Percentiles rank a stretch among this genome's conserved stretches.
Evolutionary conservation across 257 asterid genomes (phyloP).

Genomic region (Solanum clarkiae): DNA sequence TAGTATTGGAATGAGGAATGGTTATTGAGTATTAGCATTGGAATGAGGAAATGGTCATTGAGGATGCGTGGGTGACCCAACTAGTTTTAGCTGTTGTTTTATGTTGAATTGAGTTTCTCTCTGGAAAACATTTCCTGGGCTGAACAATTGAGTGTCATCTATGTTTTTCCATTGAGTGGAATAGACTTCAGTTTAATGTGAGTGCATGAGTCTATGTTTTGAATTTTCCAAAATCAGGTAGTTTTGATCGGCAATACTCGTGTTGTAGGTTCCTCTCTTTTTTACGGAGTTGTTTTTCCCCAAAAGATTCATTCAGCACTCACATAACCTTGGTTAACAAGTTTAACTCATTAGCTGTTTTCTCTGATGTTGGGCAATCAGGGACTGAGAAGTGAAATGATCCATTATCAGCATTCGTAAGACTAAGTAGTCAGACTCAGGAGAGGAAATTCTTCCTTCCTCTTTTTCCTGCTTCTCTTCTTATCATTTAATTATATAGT

Average conservation of each 20-base stretch:
- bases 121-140: background rate
- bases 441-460: background rate
- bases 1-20: background rate
- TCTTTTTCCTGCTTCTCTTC: background rate
- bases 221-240: background rate
- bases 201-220: no score
- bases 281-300: background rate
- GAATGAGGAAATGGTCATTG: background rate
- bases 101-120: background rate
- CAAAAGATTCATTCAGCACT: background rate
- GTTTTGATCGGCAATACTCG: background rate
- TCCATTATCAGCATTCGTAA: background rate
- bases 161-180: background rate
- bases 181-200: background rate
- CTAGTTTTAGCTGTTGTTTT: background rate
- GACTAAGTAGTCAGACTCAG: background rate
- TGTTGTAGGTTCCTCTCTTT: background rate
- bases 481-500: background rate
- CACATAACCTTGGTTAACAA: background rate
- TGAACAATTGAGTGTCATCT: background rate
- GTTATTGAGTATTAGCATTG: background rate
- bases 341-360: background rate
- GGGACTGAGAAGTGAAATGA: background rate
- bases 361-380: background rate
- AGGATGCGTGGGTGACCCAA: background rate